Evolutionary conservation across 306 rosid genomes (phyloP).

Genomic region (Cucurbita pepo): DNA sequence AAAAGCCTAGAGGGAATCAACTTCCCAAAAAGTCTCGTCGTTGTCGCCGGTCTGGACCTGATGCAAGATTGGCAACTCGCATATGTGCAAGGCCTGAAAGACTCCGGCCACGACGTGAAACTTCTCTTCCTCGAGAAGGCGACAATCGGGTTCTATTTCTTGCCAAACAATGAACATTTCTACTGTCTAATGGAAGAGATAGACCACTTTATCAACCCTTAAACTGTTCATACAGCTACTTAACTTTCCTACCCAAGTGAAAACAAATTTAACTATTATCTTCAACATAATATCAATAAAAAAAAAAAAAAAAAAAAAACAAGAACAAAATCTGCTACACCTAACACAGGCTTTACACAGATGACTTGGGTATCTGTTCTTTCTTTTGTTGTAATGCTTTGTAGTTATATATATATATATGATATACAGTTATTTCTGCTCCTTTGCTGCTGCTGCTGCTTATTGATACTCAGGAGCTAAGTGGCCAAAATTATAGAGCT

Average conservation of each 20-base stretch:
- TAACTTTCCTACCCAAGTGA: conserved; percentile 27
- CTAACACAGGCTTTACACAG: conserved; percentile 38
- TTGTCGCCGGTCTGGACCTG: conserved; percentile 66
- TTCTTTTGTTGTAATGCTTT: conserved; percentile 25
- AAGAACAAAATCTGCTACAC: conserved; percentile 28
- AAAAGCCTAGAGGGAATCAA: conserved; percentile 31
- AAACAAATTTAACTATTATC: no score
- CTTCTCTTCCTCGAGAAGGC: conserved; percentile 55
- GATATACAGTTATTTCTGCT: conserved; percentile 6
- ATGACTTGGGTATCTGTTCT: conserved; percentile 15
- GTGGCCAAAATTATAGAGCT: background rate
- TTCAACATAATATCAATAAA: no score
- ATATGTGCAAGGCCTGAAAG: conserved; percentile 47
- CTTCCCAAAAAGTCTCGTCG: conserved; percentile 50
- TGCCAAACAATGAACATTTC: conserved; percentile 57
- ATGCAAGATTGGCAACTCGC: conserved; percentile 65
- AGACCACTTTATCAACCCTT: conserved; percentile 30
- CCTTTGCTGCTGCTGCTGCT: conserved; percentile 3
- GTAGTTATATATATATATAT: conserved; percentile 27
- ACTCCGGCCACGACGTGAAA: conserved; percentile 30
- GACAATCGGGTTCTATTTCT: conserved; percentile 68
- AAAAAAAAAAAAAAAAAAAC: background rate
- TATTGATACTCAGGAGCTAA: background rate
- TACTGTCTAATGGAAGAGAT: conserved; percentile 57
- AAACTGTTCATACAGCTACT: conserved; percentile 30